Conservation (phyloP, 331 rosid species). For the Telfairia occidentalis region DNA sequence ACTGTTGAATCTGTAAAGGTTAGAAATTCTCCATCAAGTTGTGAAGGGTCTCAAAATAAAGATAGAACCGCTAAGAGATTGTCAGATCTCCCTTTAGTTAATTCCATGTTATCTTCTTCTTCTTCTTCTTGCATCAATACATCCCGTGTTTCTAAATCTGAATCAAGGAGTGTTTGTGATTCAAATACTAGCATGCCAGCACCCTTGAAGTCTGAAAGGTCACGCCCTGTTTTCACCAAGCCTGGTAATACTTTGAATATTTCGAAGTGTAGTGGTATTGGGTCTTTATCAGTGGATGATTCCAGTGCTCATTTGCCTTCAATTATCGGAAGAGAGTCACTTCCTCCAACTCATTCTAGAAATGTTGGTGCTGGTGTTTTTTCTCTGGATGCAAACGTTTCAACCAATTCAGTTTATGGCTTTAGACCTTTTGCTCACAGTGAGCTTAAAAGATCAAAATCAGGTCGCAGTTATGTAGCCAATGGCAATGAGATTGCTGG, state of each 20-base stretch:
- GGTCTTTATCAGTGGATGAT: constrained; percentile 10
- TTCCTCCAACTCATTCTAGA: constrained; percentile 18
- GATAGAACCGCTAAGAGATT: constrained; percentile 8
- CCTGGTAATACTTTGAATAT: constrained; percentile 11
- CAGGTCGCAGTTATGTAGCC: constrained; percentile 27
- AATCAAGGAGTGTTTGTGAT: constrained; percentile 18
- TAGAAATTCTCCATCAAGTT: constrained; percentile 20
- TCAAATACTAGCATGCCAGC: constrained; percentile 21
- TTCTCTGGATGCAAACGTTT: constrained; percentile 34
- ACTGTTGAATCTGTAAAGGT: constrained; percentile 19
- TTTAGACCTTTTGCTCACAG: constrained; percentile 54
- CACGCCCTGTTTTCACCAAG: constrained; percentile 23
- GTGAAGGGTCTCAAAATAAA: constrained; percentile 17
- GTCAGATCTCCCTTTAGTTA: neutral
- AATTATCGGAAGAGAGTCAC: constrained; percentile 21
- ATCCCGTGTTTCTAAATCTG: neutral
- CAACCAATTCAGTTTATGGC: constrained; percentile 40
- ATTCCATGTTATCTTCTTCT: constrained; percentile 12
- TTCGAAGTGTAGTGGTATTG: constrained; percentile 23
- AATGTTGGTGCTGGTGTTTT: constrained; percentile 26
- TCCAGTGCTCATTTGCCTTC: constrained; percentile 30
- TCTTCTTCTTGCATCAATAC: constrained; percentile 7
- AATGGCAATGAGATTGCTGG: constrained; percentile 37
- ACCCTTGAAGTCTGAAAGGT: constrained; percentile 22
- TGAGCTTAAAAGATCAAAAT: constrained; percentile 68